Base-by-base conservation (phyloP, 768 basidiomycete genomes). In the Exidia glandulosa region DNA sequence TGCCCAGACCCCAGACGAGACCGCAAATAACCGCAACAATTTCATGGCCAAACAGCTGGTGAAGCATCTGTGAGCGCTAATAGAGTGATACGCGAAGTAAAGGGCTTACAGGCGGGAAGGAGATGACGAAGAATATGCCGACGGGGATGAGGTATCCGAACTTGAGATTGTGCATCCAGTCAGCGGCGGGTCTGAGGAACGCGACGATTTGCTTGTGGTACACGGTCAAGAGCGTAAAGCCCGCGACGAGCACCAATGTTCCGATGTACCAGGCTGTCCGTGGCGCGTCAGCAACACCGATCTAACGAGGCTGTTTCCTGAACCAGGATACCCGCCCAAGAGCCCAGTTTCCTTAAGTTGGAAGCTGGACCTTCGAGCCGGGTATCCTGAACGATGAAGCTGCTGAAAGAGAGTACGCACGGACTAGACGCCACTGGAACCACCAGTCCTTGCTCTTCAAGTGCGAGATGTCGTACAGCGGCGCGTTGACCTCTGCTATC, bases 1-100 rank as follows among this genome's bases (percentile, higher is more conserved):
- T 67, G 79, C 94, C 86, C 2, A 94, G 75, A 2, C 90, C 92
- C 90, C 91, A 96, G 2, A 95, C 89, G 37, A 94, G 71, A 19
- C 94, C 94, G 66, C 90, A 92, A 4, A 95, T 76, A 34, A 94
- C 80, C 27, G 89, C 89, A 41, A 95, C 77, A 59, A 95, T 88
- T 77, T 95, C 94, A 63, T 95, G 93, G 5, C 94, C 94, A 66
- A 94, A 94, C 19, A 95, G 81, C 81, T 89, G 54, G 23, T 7
- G 7, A 16, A 36, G 30, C 55, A 23, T 54, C 57, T 2, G 29
- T 36, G 34, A 36, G 34, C 16, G 14, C 9, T 16, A 14, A 19
- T n/a, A 19, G n/a, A n/a, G 1, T 54, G 16, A 27, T 25, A 33
- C 14, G 63, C 36, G 23, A 4, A n/a, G 31, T 19, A 47, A 60